Evolutionary conservation across 169 alveolate species (phyloP).

Genomic region (Cryptosporidium baileyi): DNA sequence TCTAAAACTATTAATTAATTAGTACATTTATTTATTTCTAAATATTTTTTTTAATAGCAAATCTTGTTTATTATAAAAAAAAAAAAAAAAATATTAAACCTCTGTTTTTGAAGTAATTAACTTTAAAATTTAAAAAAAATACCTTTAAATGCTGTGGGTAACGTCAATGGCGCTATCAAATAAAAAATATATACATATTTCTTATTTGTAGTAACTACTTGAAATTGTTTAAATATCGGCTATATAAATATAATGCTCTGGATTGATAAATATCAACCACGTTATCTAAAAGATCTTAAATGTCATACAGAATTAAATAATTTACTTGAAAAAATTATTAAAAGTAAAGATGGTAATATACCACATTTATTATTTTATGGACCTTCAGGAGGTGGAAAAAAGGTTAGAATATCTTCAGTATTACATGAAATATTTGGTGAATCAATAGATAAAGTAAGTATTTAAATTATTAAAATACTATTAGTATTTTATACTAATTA

Average conservation of each 20-base stretch:
- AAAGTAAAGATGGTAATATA: slow-evolving; percentile 86
- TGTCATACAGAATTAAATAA: slow-evolving; percentile 86
- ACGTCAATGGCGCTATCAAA: no score
- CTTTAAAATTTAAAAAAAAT: no score
- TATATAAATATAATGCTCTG: slow-evolving; percentile 81
- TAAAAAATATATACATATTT: no score
- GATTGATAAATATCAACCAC: slow-evolving; percentile 94
- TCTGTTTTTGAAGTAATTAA: no score
- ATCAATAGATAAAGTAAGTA: slow-evolving; percentile 78
- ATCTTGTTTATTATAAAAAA: no score
- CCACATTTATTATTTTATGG: slow-evolving; percentile 98
- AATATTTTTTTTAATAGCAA: no score
- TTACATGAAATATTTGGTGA: slow-evolving; percentile 90
- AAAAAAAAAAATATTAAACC: no score
- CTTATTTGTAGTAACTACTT: no score
- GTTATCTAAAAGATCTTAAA: slow-evolving; percentile 80
- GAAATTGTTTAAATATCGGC: no score
- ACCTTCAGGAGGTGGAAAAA: slow-evolving; percentile 98
- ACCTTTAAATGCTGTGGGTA: no score
- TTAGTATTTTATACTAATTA: background rate
- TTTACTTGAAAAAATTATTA: slow-evolving; percentile 83
- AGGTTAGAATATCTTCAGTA: slow-evolving; percentile 91
- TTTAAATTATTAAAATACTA: background rate
- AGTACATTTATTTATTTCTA: no score
- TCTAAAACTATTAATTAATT: no score